phyloP scores from a whole-genome alignment of 2,329 filamentous ascomycete genomes.

The Fonsecaea erecta region DNA sequence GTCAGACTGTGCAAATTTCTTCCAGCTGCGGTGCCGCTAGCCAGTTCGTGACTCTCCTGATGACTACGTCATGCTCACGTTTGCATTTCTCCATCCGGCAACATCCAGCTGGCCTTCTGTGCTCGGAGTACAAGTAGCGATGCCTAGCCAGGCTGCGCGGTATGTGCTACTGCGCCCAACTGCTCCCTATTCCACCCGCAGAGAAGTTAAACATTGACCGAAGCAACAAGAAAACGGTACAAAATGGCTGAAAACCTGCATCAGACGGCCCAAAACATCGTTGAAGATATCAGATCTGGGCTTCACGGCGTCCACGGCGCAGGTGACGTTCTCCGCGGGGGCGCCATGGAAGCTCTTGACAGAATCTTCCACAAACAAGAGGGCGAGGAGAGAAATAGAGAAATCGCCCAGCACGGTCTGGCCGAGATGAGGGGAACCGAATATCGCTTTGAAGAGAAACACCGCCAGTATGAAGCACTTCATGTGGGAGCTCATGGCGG shows the following conservation, averaged over 20 bases:
- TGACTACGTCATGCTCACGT: conserved; percentile 14
- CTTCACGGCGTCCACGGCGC: conserved; percentile 42
- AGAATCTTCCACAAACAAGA: conserved; percentile 45
- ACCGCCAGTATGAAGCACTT: not conserved
- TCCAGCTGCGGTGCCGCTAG: not conserved
- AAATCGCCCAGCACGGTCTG: conserved; percentile 43
- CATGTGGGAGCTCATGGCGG: not conserved
- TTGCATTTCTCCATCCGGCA: not conserved
- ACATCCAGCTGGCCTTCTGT: not conserved
- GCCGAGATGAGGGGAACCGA: conserved; percentile 24
- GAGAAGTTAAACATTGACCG: not conserved
- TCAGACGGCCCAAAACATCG: conserved; percentile 12
- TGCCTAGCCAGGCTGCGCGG: not conserved
- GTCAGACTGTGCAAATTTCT: not conserved
- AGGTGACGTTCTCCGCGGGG: conserved; percentile 49
- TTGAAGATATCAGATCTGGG: conserved; percentile 22
- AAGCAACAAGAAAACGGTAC: not conserved
- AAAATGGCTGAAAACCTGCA: conserved; percentile 18
- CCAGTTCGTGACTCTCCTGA: not conserved
- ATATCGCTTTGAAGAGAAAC: conserved; percentile 3
- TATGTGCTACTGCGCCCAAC: not conserved
- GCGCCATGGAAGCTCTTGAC: conserved; percentile 46
- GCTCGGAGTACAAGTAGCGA: not conserved
- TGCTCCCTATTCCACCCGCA: not conserved
- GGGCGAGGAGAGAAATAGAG: conserved; percentile 44